These are phyloP conservation scores for Alternaria sp. DNA, from an alignment of 2,329 filamentous ascomycete species.

Conservation along the genomic window DNA sequence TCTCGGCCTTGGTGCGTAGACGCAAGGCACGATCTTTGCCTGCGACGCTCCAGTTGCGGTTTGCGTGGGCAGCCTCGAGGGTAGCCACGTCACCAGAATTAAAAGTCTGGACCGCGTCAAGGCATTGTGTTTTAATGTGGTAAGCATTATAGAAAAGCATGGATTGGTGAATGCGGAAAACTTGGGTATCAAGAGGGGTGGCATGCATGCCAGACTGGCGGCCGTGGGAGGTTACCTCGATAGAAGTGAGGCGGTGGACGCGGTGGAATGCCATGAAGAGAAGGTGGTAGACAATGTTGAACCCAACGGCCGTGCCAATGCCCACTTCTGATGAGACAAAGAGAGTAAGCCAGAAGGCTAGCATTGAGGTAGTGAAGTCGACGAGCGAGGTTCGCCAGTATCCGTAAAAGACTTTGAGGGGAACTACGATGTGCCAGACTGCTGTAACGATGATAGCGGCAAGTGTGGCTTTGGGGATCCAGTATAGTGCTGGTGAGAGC, in stretches of 20 bases:
- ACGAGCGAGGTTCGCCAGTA: slow-evolving; percentile 72
- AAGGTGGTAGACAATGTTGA: slow-evolving; percentile 60
- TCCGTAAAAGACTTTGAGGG: slow-evolving; percentile 66
- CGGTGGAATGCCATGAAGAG: slow-evolving; percentile 66
- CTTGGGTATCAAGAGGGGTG: slow-evolving; percentile 60
- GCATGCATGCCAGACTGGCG: slow-evolving; percentile 10
- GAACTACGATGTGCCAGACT: slow-evolving; percentile 68
- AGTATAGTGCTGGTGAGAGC: slow-evolving; percentile 68
- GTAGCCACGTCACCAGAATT: slow-evolving; percentile 54
- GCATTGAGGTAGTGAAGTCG: slow-evolving; percentile 70
- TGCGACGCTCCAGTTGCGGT: slow-evolving; percentile 64
- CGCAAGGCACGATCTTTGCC: slow-evolving; percentile 58
- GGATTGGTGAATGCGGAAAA: slow-evolving; percentile 66
- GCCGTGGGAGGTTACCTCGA: slow-evolving; percentile 22
- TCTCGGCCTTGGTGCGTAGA: slow-evolving; percentile 54
- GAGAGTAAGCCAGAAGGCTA: slow-evolving; percentile 70
- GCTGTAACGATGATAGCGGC: slow-evolving; percentile 73
- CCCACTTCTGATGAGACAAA: slow-evolving; percentile 69
- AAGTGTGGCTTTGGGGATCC: slow-evolving; percentile 72
- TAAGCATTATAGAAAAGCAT: slow-evolving; percentile 70
- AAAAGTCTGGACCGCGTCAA: slow-evolving; percentile 61
- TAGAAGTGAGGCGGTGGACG: slow-evolving; percentile 34
- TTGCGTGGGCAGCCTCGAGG: slow-evolving; percentile 45
- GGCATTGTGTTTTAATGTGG: slow-evolving; percentile 58
- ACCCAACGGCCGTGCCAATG: slow-evolving; percentile 65